These are phyloP conservation scores for Raphanus raphanistrum DNA, from an alignment of 345 rosid species.

Conservation along the genomic window DNA sequence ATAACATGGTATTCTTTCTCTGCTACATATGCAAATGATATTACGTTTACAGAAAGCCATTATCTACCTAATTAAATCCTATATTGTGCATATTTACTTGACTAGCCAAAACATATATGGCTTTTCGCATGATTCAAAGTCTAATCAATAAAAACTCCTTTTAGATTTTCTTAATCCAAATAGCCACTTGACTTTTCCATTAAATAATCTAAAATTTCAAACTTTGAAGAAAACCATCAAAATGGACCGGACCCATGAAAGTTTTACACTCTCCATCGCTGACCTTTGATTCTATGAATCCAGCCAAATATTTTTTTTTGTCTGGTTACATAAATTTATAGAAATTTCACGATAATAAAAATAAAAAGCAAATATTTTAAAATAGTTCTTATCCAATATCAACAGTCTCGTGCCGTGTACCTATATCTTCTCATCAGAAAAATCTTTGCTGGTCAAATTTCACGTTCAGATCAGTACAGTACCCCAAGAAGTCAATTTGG, in stretches of 20 bases:
- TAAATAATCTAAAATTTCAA: slow-evolving; percentile 4
- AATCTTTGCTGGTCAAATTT: background rate
- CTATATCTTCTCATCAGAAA: background rate
- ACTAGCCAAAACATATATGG: slow-evolving; percentile 9
- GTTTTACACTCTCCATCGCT: slow-evolving; percentile 33
- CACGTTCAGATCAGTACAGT: background rate
- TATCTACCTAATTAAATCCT: no score
- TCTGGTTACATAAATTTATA: slow-evolving; percentile 9
- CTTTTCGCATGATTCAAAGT: slow-evolving; percentile 30
- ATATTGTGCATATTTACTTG: background rate
- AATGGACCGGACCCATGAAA: slow-evolving; percentile 23
- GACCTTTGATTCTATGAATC: slow-evolving; percentile 30
- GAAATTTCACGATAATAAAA: slow-evolving; percentile 23
- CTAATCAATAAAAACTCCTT: background rate
- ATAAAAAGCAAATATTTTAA: slow-evolving; percentile 8
- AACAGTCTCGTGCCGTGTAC: slow-evolving; percentile 2
- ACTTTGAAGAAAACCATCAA: background rate
- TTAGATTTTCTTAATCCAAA: background rate
- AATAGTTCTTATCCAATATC: slow-evolving; percentile 22
- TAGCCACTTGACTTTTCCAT: slow-evolving; percentile 9
- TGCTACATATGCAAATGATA: no score
- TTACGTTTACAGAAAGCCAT: background rate
- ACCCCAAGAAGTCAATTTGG: background rate
- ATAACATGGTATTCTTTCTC: no score
- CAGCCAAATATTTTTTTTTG: slow-evolving; percentile 19